Evolutionary conservation across 768 basidiomycete species (phyloP).

Genomic region (Leccinum variicolor): DNA sequence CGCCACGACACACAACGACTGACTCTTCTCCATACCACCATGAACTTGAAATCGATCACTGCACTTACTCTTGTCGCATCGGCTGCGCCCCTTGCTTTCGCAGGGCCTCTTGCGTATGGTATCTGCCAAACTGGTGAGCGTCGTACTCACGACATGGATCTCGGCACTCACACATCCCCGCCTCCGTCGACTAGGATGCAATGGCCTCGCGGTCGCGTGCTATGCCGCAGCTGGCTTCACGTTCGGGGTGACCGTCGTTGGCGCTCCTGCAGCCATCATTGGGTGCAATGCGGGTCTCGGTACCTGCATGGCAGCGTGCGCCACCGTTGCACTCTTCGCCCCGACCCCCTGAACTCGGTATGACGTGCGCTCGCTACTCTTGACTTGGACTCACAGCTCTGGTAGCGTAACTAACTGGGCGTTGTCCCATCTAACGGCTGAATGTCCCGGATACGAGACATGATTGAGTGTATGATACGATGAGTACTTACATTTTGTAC

Average conservation of each 20-base stretch:
- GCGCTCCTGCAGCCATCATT: constrained; percentile 17
- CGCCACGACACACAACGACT: neutral
- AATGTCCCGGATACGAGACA: neutral
- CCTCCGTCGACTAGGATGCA: constrained; percentile 19
- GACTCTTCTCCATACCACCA: constrained; percentile 1
- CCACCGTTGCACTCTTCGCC: constrained; percentile 14
- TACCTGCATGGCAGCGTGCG: constrained; percentile 1
- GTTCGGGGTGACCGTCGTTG: constrained; percentile 22
- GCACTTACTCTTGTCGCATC: constrained; percentile 17
- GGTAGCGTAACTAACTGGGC: neutral
- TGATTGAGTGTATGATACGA: neutral
- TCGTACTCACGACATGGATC: no score
- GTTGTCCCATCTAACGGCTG: neutral
- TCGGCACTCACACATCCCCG: neutral
- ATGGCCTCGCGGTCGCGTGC: constrained; percentile 17
- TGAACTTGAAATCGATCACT: constrained; percentile 24
- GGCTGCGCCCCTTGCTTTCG: constrained; percentile 8
- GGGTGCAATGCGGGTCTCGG: constrained; percentile 24
- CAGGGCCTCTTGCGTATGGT: constrained; percentile 23
- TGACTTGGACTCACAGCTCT: neutral
- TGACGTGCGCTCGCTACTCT: neutral
- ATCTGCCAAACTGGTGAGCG: constrained; percentile 23
- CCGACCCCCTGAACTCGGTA: constrained; percentile 18
- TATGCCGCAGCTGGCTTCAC: constrained; percentile 23
- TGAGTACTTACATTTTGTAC: neutral